phyloP scores from a whole-genome alignment of 202 grass and related monocot genomes.

The Brachypodium distachyon region DNA sequence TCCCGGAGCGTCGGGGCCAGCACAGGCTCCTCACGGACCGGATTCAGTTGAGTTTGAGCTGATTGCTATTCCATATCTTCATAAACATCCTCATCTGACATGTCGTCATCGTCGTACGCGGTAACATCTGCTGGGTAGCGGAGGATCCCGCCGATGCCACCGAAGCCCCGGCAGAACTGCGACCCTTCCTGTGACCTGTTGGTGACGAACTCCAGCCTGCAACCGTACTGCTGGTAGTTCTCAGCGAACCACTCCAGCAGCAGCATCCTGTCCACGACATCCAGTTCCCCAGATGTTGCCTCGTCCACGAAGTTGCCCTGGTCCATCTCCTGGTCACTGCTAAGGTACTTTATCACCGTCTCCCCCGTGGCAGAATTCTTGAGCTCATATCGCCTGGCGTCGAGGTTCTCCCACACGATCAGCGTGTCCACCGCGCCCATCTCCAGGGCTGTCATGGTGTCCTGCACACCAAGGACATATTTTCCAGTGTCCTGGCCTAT shows the following conservation, averaged over 20 bases:
- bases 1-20: slow-evolving; percentile 27
- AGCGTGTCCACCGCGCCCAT: slow-evolving; percentile 53
- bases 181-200: slow-evolving; percentile 80
- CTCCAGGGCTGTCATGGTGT: slow-evolving; percentile 52
- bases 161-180: slow-evolving; percentile 66
- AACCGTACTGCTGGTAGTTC: slow-evolving; percentile 59
- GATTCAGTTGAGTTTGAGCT: slow-evolving; percentile 23
- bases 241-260: slow-evolving; percentile 71
- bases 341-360: slow-evolving; percentile 41
- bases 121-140: slow-evolving; percentile 47
- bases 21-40: slow-evolving; percentile 59
- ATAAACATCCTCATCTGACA: slow-evolving; percentile 39
- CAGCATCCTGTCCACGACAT: slow-evolving; percentile 33
- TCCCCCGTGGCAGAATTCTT: slow-evolving; percentile 49
- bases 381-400: slow-evolving; percentile 47
- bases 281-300: slow-evolving; percentile 28
- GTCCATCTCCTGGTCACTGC: slow-evolving; percentile 30
- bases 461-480: slow-evolving; percentile 50
- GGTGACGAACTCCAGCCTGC: slow-evolving; percentile 67
- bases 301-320: slow-evolving; percentile 49
- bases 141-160: slow-evolving; percentile 68
- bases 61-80: slow-evolving; percentile 72
- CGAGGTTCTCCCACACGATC: slow-evolving; percentile 75
- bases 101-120: slow-evolving; percentile 28
- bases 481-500: slow-evolving; percentile 68